A percentile compares a stretch with the other conserved stretches of the same genome.
These are phyloP conservation scores for Pogostemon cablin DNA, from an alignment of 257 asterid genomes.

Conservation along the genomic window DNA sequence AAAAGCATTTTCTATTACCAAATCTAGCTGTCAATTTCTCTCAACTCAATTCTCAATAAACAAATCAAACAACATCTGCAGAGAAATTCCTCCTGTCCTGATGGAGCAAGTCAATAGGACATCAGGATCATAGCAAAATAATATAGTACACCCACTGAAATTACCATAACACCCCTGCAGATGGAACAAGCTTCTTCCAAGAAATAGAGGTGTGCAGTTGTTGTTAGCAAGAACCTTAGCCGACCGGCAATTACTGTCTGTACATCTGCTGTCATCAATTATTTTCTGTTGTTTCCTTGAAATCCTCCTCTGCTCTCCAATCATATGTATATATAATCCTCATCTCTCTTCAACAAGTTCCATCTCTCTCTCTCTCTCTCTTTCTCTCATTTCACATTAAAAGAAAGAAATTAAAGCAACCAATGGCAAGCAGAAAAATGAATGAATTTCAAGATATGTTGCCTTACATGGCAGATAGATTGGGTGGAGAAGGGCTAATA, in stretches of 20 bases:
- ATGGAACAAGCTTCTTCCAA: constrained; percentile 43
- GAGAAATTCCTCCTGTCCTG: constrained; percentile 42
- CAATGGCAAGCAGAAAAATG: constrained; percentile 38
- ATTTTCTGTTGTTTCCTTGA: too few relatives aligned
- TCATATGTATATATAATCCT: constrained; percentile 40
- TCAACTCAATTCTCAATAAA: constrained; percentile 4
- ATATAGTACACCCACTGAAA: constrained; percentile 19
- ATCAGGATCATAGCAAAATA: constrained; percentile 13
- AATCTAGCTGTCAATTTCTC: constrained; percentile 10
- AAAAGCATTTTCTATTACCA: not conserved
- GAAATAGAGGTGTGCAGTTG: constrained; percentile 49
- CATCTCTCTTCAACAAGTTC: constrained; percentile 12
- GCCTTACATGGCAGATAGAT: constrained; percentile 70
- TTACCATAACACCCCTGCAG: constrained; percentile 30
- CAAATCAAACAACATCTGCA: constrained; percentile 20
- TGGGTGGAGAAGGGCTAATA: constrained; percentile 81
- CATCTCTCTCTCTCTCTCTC: not conserved
- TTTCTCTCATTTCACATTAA: not conserved
- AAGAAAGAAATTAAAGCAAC: not conserved
- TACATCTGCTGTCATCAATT: constrained; percentile 49
- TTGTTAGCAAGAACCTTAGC: constrained; percentile 44
- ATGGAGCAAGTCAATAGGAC: constrained; percentile 48
- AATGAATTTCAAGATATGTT: constrained; percentile 67
- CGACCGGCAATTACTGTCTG: constrained; percentile 51
- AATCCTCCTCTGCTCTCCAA: not conserved